phyloP scores from a whole-genome alignment of 2,329 filamentous ascomycete genomes.

The Eutypella sp. region DNA sequence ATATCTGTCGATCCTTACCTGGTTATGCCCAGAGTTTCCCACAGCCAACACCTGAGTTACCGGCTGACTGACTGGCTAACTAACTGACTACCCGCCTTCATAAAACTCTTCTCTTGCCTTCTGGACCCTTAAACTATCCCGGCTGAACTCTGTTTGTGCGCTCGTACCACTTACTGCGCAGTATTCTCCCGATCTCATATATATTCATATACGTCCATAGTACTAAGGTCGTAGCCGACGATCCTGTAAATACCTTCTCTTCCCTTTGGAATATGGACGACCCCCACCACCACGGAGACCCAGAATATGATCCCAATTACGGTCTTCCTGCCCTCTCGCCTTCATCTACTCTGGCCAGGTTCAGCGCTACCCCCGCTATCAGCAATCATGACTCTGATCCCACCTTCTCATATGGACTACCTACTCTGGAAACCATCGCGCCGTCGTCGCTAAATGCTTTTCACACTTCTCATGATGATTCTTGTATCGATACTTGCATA shows the following conservation, averaged over 20 bases:
- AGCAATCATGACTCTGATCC: conserved; percentile 9
- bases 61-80: too few relatives aligned
- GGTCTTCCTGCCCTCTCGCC: conserved; percentile 5
- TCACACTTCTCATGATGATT: conserved; percentile 16
- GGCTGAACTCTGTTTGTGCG: background rate
- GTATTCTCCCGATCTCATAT: conserved; percentile 5
- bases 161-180: background rate
- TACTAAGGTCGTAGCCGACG: background rate
- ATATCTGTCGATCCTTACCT: background rate
- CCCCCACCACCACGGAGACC: conserved; percentile 10
- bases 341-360: conserved; percentile 10
- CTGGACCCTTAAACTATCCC: background rate
- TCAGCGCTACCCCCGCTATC: conserved; percentile 3
- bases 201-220: background rate
- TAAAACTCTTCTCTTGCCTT: background rate
- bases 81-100: too few relatives aligned
- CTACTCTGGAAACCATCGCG: conserved; percentile 8
- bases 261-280: conserved; percentile 9
- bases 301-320: conserved; percentile 9
- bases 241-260: conserved; percentile 7
- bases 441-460: conserved; percentile 10
- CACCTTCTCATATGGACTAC: conserved; percentile 8
- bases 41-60: too few relatives aligned
- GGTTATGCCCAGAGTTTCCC: background rate
- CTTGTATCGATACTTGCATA: conserved; percentile 13